Conservation (phyloP, 2,329 filamentous ascomycete species). For the Cordyceps tenuipes region DNA sequence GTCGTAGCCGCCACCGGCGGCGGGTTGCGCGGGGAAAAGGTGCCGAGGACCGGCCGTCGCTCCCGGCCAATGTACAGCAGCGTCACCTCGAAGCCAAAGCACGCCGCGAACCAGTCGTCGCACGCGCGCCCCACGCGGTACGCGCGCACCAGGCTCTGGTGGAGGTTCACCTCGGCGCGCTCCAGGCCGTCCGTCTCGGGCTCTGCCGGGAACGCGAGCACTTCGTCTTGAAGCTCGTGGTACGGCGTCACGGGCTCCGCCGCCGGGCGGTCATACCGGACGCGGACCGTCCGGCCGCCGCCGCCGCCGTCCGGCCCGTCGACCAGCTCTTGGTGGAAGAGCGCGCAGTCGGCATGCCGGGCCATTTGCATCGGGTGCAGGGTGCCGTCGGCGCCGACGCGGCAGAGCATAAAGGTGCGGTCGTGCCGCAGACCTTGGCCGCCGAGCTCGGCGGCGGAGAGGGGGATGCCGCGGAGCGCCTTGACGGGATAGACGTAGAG, state of each 20-base stretch:
- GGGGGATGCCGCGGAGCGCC: conserved; percentile 52
- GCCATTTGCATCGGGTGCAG: conserved; percentile 53
- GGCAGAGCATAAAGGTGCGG: conserved; percentile 62
- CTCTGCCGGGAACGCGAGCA: conserved; percentile 47
- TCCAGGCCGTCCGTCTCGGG: conserved; percentile 40
- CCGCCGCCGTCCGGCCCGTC: not conserved
- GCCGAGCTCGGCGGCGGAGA: conserved; percentile 46
- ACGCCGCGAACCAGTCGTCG: conserved; percentile 58
- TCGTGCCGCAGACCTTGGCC: conserved; percentile 58
- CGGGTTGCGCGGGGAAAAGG: conserved; percentile 31
- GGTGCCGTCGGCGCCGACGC: conserved; percentile 32
- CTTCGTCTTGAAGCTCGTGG: conserved; percentile 26
- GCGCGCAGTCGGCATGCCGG: conserved; percentile 48
- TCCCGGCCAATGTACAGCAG: conserved; percentile 59
- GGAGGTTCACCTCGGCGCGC: conserved; percentile 46
- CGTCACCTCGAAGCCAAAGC: conserved; percentile 53
- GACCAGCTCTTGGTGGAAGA: conserved; percentile 54
- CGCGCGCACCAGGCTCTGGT: conserved; percentile 47
- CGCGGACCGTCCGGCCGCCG: conserved; percentile 25
- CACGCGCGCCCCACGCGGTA: conserved; percentile 55
- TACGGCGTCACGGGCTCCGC: conserved; percentile 30
- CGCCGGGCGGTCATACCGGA: conserved; percentile 34
- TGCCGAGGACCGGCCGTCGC: conserved; percentile 51
- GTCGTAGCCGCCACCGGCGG: conserved; percentile 14
- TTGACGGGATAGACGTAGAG: conserved; percentile 70